A percentile compares a stretch with the other conserved stretches of the same genome.
These are phyloP conservation scores for Exobasidium cylindrosporum DNA, from an alignment of 1,284 basidiomycete genomes.

Conservation along the genomic window DNA sequence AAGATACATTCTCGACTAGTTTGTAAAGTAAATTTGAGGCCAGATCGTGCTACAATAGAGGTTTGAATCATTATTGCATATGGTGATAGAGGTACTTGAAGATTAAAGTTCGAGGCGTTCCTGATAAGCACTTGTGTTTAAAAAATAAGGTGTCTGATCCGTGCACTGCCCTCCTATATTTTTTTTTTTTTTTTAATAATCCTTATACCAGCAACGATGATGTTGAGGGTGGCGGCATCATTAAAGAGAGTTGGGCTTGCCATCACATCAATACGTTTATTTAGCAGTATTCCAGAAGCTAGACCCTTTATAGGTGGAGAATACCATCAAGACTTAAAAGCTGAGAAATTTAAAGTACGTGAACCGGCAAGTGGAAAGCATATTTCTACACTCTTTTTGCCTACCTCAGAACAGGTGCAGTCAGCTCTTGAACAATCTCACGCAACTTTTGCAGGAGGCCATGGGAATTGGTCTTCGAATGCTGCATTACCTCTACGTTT, in stretches of 20 bases:
- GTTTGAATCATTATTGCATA: too few species aligned
- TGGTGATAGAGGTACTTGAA: too few species aligned
- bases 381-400: conserved; percentile 19
- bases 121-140: too few species aligned
- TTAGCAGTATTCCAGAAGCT: neutral
- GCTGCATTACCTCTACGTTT: conserved; percentile 19
- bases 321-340: conserved; percentile 11
- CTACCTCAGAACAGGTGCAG: conserved; percentile 16
- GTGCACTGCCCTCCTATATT: neutral
- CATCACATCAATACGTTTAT: neutral
- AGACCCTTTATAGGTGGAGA: conserved; percentile 20
- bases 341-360: conserved; percentile 10
- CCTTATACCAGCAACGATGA: neutral
- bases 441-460: conserved; percentile 13
- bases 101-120: too few species aligned
- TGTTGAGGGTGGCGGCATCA: neutral
- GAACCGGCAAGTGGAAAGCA: conserved; percentile 16
- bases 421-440: conserved; percentile 18
- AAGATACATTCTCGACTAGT: too few species aligned
- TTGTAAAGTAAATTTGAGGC: too few species aligned
- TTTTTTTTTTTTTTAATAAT: neutral
- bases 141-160: too few species aligned
- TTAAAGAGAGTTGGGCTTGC: too few species aligned
- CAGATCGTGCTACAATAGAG: too few species aligned
- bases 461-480: conserved; percentile 21